These are phyloP conservation scores for Termitomyces eurrhizus DNA, from an alignment of 768 basidiomycete genomes.

Conservation along the genomic window DNA sequence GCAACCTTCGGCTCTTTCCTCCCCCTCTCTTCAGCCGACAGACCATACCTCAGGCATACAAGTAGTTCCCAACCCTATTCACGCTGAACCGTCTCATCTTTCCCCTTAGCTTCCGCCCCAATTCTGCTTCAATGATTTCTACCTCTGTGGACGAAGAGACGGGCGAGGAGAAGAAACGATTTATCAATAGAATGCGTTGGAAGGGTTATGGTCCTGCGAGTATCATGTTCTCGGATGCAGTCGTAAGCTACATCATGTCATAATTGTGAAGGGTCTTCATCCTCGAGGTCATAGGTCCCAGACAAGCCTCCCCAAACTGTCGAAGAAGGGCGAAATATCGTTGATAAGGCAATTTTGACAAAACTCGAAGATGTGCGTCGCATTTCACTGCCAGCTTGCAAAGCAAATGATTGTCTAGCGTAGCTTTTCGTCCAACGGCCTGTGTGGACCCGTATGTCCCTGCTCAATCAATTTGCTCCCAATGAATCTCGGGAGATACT, in stretches of 20 bases:
- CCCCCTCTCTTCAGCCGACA: constrained; percentile 89
- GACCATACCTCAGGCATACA: constrained; percentile 74
- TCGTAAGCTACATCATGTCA: constrained; percentile 30
- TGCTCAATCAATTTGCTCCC: constrained; percentile 76
- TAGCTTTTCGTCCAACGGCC: constrained; percentile 75
- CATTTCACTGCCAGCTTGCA: neutral
- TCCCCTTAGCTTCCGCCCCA: constrained; percentile 64
- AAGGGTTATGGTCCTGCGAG: constrained; percentile 76
- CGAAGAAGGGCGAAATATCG: constrained; percentile 52
- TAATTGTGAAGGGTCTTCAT: neutral
- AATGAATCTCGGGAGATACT: constrained; percentile 67
- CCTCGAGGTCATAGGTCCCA: constrained; percentile 49
- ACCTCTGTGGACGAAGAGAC: constrained; percentile 69
- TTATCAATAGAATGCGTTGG: constrained; percentile 88
- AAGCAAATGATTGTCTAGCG: neutral
- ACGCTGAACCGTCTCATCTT: neutral
- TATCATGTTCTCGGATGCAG: constrained; percentile 60
- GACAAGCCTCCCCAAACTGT: constrained; percentile 58
- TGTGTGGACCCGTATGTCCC: constrained; percentile 83
- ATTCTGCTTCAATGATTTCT: constrained; percentile 67
- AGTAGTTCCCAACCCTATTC: constrained; percentile 37
- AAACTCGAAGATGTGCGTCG: constrained; percentile 48
- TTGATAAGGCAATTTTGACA: constrained; percentile 51
- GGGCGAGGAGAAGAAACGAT: constrained; percentile 74
- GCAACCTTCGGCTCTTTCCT: constrained; percentile 75